Base-by-base conservation (phyloP, 2,329 filamentous ascomycete genomes). In the Westerdykella ornata region DNA sequence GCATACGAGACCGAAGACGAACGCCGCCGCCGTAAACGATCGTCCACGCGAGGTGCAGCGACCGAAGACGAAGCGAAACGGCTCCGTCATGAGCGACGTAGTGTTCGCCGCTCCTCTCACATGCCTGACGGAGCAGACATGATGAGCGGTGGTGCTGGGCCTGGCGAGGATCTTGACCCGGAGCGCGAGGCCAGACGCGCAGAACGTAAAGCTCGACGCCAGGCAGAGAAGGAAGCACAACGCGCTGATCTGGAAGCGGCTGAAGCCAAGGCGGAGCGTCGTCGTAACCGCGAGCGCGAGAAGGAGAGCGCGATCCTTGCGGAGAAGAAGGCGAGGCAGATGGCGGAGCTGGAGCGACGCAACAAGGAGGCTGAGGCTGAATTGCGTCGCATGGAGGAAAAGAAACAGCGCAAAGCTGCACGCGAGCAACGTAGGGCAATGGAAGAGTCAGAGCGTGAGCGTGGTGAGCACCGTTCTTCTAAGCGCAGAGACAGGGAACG, bases 301-400 rank as follows among this genome's bases (percentile, higher is more conserved):
- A 62, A 57, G 44, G 61, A 64, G 43, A 49, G 49, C 8, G 48
- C 56, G 36, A 52, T 53, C 33, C 53, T 60, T 19, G 60, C 63
- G 6, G 62, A 65, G 45, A 64, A 62, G 56, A 66, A 62, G 48
- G 59, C 55, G 29, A 60, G 57, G 17, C 59, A 59, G 42, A 62
- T 58, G 56, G 63, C 61, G 36, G 61, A 63, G 43, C 54, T 64
- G n/a, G 62, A 64, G 43, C 63, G 62, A 22, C 58, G 61, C 42
- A 64, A 63, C 51, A 57, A 58, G 45, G 56, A 60, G 35, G 60
- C 62, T 14, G 65, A 68, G 35, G 56, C 57, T 30, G 61, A 67
- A 39, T 57, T 63, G n/a, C 60, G 65, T 36, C 59, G 59, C 32
- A 57, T 60, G 42, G 65, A 67, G 9, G 66, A 69, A 43, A 67